These are phyloP conservation scores for Talaromyces nanjingensis DNA, from an alignment of 495 filamentous ascomycete genomes.

Conservation along the genomic window DNA sequence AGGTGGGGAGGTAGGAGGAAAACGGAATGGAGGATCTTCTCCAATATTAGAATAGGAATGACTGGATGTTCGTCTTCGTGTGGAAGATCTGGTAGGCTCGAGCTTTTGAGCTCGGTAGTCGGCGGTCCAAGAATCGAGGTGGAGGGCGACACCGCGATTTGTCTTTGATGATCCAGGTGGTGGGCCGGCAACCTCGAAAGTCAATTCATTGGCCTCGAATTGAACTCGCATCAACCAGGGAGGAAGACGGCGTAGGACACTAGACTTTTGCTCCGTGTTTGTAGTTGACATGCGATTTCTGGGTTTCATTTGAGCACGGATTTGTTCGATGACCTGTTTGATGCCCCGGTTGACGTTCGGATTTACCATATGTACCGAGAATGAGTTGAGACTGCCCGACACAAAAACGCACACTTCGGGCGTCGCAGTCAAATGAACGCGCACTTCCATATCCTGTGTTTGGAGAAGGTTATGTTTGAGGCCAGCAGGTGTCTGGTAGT, in stretches of 20 bases:
- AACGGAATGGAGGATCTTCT: slow-evolving; percentile 43
- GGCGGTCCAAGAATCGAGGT: slow-evolving; percentile 83
- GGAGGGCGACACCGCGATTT: slow-evolving; percentile 72
- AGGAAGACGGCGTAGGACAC: slow-evolving; percentile 70
- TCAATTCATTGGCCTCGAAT: slow-evolving; percentile 82
- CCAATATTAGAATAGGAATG: slow-evolving; percentile 40
- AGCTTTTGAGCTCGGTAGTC: slow-evolving; percentile 81
- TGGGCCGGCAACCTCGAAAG: slow-evolving; percentile 82
- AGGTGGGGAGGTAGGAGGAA: slow-evolving; percentile 55
- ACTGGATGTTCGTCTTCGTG: slow-evolving; percentile 49
- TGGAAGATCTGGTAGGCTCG: slow-evolving; percentile 53
- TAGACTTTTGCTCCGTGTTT: slow-evolving; percentile 44
- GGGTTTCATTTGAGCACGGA: slow-evolving; percentile 56
- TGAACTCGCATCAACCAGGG: slow-evolving; percentile 78
- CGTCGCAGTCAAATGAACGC: slow-evolving; percentile 73
- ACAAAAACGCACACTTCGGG: slow-evolving; percentile 79
- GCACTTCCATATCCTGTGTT: slow-evolving; percentile 80
- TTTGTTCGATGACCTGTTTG: slow-evolving; percentile 79
- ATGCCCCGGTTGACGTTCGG: slow-evolving; percentile 88
- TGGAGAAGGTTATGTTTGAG: slow-evolving; percentile 77
- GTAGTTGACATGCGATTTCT: slow-evolving; percentile 51
- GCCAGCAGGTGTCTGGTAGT: slow-evolving; percentile 84
- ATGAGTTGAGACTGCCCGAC: slow-evolving; percentile 74
- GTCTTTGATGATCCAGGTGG: slow-evolving; percentile 73
- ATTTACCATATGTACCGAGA: slow-evolving; percentile 82